phyloP scores from a whole-genome alignment of 495 filamentous ascomycete genomes.

The Xylaria venustula region DNA sequence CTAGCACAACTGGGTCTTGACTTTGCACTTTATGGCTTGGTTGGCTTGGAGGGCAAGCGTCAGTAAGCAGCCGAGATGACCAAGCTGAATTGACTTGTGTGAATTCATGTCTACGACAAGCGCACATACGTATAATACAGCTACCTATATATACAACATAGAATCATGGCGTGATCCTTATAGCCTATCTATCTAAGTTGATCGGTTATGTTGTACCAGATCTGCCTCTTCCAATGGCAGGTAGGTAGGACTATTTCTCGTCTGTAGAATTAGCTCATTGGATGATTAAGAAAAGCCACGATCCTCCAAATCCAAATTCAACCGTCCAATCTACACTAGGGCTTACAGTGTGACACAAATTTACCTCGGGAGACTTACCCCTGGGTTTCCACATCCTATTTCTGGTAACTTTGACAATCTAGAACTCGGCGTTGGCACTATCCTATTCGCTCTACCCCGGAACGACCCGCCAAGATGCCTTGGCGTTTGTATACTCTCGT shows the following conservation, averaged over 20 bases:
- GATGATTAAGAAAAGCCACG: background rate
- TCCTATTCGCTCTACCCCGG: slow-evolving; percentile 9
- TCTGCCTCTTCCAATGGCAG: background rate
- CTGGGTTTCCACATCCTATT: slow-evolving; percentile 11
- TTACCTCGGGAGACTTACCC: background rate
- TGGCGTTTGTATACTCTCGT: slow-evolving; percentile 5
- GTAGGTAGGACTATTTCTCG: background rate
- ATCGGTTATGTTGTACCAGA: background rate
- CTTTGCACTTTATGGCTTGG: no score
- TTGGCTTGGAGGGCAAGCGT: no score
- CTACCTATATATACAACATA: no score
- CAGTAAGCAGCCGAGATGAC: no score
- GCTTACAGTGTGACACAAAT: background rate
- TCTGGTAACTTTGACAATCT: background rate
- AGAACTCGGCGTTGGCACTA: background rate
- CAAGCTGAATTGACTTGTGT: no score
- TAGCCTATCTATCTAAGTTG: background rate
- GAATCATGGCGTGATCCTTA: no score
- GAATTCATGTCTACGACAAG: no score
- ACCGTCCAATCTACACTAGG: background rate
- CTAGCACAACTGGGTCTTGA: no score
- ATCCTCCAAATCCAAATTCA: background rate
- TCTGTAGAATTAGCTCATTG: background rate
- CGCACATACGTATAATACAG: background rate
- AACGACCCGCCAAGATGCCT: background rate